phyloP scores from a whole-genome alignment of 2,329 filamentous ascomycete genomes.

The Aspergillus flavus region DNA sequence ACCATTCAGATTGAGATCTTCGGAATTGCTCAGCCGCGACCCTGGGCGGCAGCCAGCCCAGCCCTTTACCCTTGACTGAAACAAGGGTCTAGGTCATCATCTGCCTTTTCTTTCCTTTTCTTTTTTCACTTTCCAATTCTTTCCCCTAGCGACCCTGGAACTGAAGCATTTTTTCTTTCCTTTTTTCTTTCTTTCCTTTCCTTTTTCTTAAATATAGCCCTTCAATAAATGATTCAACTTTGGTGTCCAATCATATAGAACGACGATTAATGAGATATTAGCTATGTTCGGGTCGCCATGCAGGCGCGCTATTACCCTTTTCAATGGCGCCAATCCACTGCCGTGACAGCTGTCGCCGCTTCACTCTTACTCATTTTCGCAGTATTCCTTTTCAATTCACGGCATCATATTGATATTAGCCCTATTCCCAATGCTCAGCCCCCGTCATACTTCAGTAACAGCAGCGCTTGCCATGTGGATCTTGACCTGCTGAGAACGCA shows the following conservation, averaged over 20 bases:
- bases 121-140: neutral
- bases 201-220: neutral
- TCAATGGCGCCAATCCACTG: constrained; percentile 13
- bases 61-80: neutral
- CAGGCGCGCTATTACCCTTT: constrained; percentile 13
- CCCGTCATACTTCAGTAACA: neutral
- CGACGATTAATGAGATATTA: neutral
- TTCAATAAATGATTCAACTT: neutral
- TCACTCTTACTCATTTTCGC: constrained; percentile 10
- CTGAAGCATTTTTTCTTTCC: neutral
- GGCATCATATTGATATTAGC: neutral
- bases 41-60: neutral
- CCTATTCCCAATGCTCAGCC: neutral
- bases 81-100: neutral
- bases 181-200: neutral
- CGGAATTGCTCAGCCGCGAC: neutral
- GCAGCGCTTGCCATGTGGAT: constrained; percentile 19
- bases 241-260: neutral
- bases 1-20: constrained; percentile 1
- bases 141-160: neutral
- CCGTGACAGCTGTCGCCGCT: constrained; percentile 13
- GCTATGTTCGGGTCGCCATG: constrained; percentile 18
- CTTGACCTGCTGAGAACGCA: constrained; percentile 20
- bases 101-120: neutral
- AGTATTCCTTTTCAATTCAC: constrained; percentile 14